Percentiles rank a stretch among this genome's conserved stretches.
Conservation (phyloP, 768 basidiomycete species). For the Mycena latifolia region DNA sequence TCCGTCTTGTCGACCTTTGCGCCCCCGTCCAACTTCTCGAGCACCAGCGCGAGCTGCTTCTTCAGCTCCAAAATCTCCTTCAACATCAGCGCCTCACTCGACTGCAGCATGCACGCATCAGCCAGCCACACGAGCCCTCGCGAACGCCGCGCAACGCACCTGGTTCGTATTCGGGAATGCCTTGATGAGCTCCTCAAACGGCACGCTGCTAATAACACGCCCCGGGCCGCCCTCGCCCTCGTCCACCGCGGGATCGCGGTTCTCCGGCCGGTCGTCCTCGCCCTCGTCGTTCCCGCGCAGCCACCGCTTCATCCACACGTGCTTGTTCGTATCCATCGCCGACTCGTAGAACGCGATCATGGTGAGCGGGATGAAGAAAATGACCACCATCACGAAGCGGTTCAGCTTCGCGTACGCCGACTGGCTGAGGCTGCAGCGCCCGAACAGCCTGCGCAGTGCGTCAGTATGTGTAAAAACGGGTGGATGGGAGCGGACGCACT, state of each 20-base stretch:
- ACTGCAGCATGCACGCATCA: conserved; percentile 60
- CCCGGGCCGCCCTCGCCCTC: conserved; percentile 65
- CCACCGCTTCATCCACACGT: conserved; percentile 79
- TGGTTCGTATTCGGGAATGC: conserved; percentile 79
- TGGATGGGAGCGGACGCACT: conserved; percentile 63
- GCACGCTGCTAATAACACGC: conserved; percentile 75
- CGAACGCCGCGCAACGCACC: conserved; percentile 56
- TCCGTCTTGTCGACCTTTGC: conserved; percentile 5
- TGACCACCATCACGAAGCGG: conserved; percentile 76
- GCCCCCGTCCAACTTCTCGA: conserved; percentile 51
- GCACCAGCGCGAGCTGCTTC: conserved; percentile 52
- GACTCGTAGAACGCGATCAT: conserved; percentile 85
- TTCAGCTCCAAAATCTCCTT: conserved; percentile 73
- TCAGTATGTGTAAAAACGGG: conserved; percentile 3
- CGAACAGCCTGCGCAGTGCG: conserved; percentile 54
- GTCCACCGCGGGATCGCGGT: conserved; percentile 72
- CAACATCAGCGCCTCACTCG: conserved; percentile 75
- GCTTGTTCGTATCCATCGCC: conserved; percentile 57
- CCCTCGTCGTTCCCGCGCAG: conserved; percentile 71
- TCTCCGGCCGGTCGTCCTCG: conserved; percentile 63
- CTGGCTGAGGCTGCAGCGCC: conserved; percentile 56
- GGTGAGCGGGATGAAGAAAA: conserved; percentile 88
- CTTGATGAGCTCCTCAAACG: conserved; percentile 77
- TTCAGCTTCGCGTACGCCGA: conserved; percentile 79
- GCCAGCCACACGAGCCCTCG: conserved; percentile 9